Evolutionary conservation across 306 rosid genomes (phyloP).

Genomic region (Purshia tridentata): DNA sequence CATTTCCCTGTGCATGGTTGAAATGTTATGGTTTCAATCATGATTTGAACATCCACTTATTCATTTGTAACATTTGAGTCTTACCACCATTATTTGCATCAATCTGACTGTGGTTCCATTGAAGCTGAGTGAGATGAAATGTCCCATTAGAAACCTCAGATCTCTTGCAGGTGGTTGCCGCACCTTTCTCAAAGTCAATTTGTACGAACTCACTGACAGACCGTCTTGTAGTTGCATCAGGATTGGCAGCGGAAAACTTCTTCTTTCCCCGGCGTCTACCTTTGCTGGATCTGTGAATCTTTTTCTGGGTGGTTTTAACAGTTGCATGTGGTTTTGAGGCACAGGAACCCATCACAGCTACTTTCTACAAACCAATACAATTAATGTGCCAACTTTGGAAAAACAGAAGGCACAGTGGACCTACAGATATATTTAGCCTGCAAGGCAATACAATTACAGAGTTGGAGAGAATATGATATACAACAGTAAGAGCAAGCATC

Average conservation of each 20-base stretch:
- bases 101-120: conserved; percentile 68
- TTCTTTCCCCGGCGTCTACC: conserved; percentile 41
- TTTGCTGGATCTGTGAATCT: conserved; percentile 32
- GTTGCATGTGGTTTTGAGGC: conserved; percentile 51
- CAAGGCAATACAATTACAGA: neutral
- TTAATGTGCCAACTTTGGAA: neutral
- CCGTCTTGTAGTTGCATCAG: conserved; percentile 48
- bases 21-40: neutral
- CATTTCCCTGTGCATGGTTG: conserved; percentile 40
- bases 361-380: neutral
- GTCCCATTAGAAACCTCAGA: conserved; percentile 71
- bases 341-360: conserved; percentile 65
- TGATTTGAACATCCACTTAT: no score
- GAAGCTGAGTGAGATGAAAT: conserved; percentile 68
- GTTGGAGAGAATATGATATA: neutral
- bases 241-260: conserved; percentile 29
- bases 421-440: neutral
- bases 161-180: conserved; percentile 46
- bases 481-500: neutral
- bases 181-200: conserved; percentile 60
- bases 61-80: neutral
- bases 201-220: conserved; percentile 56
- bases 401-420: neutral
- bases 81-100: conserved; percentile 55
- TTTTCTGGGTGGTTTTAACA: conserved; percentile 20